phyloP scores from a whole-genome alignment of 768 basidiomycete genomes.

The Exidia glandulosa region DNA sequence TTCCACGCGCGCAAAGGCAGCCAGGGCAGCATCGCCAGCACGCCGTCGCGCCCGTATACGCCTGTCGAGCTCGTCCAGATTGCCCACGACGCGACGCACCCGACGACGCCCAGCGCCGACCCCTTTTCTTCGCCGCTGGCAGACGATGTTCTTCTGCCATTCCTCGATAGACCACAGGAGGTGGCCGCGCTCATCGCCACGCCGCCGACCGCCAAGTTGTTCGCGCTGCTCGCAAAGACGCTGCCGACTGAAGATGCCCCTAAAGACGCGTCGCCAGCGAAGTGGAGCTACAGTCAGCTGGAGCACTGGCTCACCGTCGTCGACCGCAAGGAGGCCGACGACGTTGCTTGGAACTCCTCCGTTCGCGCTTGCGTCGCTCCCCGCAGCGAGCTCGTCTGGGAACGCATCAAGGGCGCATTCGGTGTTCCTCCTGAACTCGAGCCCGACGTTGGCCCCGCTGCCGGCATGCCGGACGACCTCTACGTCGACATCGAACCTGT shows the following conservation, averaged over 20 bases:
- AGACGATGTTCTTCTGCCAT: conserved; percentile 71
- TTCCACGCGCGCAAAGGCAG: conserved; percentile 10
- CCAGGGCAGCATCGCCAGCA: conserved; percentile 14
- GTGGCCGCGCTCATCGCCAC: conserved; percentile 55
- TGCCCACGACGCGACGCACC: conserved; percentile 49
- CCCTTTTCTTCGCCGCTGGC: conserved; percentile 67
- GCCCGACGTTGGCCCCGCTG: conserved; percentile 10
- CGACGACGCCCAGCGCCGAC: conserved; percentile 5
- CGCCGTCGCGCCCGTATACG: conserved; percentile 26
- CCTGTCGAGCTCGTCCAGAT: conserved; percentile 70
- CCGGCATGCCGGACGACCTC: not conserved
- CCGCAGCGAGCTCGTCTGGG: conserved; percentile 83
- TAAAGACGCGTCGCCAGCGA: conserved; percentile 37
- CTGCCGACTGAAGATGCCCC: conserved; percentile 31
- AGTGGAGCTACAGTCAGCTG: conserved; percentile 67
- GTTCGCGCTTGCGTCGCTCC: conserved; percentile 65
- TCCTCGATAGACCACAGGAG: conserved; percentile 72
- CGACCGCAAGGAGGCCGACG: conserved; percentile 51
- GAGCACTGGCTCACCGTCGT: conserved; percentile 53
- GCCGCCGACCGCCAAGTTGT: conserved; percentile 57
- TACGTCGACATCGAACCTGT: not conserved
- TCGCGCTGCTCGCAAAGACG: conserved; percentile 63
- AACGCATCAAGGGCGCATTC: conserved; percentile 76
- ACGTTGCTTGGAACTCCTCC: conserved; percentile 61
- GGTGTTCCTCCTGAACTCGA: conserved; percentile 76